Conservation (phyloP, 1,284 basidiomycete species). For the Cystobasidium pallidum region DNA sequence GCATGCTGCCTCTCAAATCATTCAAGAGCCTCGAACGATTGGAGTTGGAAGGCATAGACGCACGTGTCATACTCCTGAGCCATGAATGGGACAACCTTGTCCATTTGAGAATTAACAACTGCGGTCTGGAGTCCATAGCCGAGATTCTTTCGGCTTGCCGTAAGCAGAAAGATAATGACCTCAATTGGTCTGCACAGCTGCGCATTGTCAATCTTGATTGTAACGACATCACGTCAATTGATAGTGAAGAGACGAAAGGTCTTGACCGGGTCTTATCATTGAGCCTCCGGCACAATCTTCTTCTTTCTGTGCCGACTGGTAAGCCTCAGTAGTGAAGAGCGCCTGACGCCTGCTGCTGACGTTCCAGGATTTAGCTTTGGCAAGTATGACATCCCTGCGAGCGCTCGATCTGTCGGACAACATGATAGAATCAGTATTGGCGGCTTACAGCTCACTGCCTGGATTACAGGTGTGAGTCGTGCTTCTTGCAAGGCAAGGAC, state of each 20-base stretch:
- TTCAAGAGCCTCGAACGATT: slow-evolving; percentile 81
- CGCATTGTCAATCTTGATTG: slow-evolving; percentile 33
- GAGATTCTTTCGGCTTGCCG: slow-evolving; percentile 69
- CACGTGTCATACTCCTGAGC: slow-evolving; percentile 81
- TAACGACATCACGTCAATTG: slow-evolving; percentile 35
- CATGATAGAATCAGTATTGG: slow-evolving; percentile 92
- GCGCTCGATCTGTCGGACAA: slow-evolving; percentile 91
- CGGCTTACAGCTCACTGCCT: slow-evolving; percentile 68
- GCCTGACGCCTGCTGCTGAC: too few relatives aligned
- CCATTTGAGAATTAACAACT: slow-evolving; percentile 71
- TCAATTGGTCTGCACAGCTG: slow-evolving; percentile 57
- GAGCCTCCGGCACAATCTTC: slow-evolving; percentile 58
- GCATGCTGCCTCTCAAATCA: slow-evolving; percentile 74
- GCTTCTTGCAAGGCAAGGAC: not conserved
- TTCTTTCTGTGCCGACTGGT: slow-evolving; percentile 65
- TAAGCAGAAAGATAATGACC: slow-evolving; percentile 71
- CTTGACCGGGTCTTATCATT: slow-evolving; percentile 50
- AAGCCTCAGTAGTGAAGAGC: not conserved
- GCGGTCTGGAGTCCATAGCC: slow-evolving; percentile 79
- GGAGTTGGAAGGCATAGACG: slow-evolving; percentile 77
- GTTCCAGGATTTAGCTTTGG: slow-evolving; percentile 58
- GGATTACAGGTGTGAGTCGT: slow-evolving; percentile 24
- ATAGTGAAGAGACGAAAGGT: slow-evolving; percentile 63
- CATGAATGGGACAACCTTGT: slow-evolving; percentile 73
- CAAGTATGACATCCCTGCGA: slow-evolving; percentile 71